Evolutionary conservation across 495 filamentous ascomycete genomes (phyloP), one percentile per base, ranked within the genome.

Genomic region (Neurospora africana): DNA sequence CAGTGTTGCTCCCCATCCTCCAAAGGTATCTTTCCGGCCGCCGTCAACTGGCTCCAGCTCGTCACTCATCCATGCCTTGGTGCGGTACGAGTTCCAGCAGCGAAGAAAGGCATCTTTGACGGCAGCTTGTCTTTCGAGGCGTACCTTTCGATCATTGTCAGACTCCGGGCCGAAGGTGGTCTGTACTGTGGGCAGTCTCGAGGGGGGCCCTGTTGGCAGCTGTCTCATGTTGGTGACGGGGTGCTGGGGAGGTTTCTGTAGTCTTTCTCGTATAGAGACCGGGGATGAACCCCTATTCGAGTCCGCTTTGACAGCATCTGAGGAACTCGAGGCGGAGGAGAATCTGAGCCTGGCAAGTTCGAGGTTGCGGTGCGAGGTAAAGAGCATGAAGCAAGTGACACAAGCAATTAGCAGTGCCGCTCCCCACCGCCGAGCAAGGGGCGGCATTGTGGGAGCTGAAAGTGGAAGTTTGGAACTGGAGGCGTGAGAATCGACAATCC

Each of bases 1-100:
- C 68, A 99, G 80, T 0, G 95, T 97, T 9, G 94, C 95, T 19
- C 90, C 94, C 95, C 95, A 99, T 21, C 92, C 93, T 73, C 91
- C 93, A 81, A 98, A 98, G 89, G 93, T 13, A 86, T 89, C 79
- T 88, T 83, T n/a, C 75, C 78, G 43, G 73, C 84, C 69, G 78
- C 89, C 74, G 78, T 85, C 23, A 5, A 92, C 77, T 2, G 93
- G 93, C 27, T 82, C 82, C 15, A 95, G 79, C 77, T 97, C 94
- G 77, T 97, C 93, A 72, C 87, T 85, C 72, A 89, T 80, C 90
- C 93, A 96, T 5, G 94, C 93, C 77, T 89, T 81, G 7, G 85
- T 78, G 78, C 88, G 91, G 76, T 97, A 97, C 68, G 91, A 89
- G 43, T 85, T 84, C 93, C 94, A 97, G 35, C 89, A 86, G 76